Evolutionary conservation across 139 green algal species (phyloP).

Genomic region (Diplosphaera chodatii): DNA sequence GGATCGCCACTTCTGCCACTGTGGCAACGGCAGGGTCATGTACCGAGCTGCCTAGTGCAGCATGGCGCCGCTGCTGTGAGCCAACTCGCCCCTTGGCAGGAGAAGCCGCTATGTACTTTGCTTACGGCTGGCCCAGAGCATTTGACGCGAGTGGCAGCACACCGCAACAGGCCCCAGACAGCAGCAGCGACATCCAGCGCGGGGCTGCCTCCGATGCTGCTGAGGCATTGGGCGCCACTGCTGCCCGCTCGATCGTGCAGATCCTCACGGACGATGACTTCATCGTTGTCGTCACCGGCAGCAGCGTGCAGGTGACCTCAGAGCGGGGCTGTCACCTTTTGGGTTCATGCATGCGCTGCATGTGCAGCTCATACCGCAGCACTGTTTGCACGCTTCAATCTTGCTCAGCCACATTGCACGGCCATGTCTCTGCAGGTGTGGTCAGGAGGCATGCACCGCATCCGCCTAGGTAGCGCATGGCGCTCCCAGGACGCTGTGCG

Average conservation of each 20-base stretch:
- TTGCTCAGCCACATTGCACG: too few species aligned
- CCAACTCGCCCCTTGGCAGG: too few species aligned
- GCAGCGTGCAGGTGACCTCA: neutral
- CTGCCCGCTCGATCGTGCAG: constrained; percentile 28
- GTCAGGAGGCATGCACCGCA: constrained; percentile 42
- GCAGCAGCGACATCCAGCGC: neutral
- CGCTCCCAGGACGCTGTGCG: constrained; percentile 27
- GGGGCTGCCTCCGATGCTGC: neutral
- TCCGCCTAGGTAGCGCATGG: constrained; percentile 43
- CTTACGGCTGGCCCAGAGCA: constrained; percentile 35
- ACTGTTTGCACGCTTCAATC: too few species aligned
- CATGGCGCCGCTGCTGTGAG: too few species aligned
- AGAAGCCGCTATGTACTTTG: constrained; percentile 32
- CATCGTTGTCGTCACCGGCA: constrained; percentile 36
- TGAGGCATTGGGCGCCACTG: neutral
- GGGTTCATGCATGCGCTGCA: too few species aligned
- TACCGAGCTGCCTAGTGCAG: too few species aligned
- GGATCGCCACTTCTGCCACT: too few species aligned
- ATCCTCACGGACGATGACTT: constrained; percentile 35
- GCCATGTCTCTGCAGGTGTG: constrained; percentile 62
- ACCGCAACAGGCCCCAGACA: neutral
- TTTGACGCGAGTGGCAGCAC: neutral
- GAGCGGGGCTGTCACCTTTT: neutral
- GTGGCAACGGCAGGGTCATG: too few species aligned
- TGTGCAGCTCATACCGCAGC: too few species aligned